Evolutionary conservation across 208 protist species (phyloP).

Genomic region (Acanthamoeba rhysodes): DNA sequence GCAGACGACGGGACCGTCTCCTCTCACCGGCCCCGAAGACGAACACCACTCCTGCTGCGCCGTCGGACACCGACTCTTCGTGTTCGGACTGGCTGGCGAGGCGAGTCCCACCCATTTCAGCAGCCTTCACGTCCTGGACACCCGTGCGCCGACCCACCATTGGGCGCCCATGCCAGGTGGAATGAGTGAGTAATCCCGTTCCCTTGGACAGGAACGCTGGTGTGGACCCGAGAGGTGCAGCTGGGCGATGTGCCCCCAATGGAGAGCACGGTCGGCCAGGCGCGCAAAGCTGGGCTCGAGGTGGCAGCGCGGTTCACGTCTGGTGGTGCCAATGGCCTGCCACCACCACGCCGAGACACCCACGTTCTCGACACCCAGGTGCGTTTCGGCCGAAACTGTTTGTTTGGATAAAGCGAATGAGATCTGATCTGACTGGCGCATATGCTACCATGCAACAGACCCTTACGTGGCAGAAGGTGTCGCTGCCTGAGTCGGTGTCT

Average conservation of each 20-base stretch:
- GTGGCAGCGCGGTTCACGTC: background rate
- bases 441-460: background rate
- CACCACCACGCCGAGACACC: background rate
- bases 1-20: background rate
- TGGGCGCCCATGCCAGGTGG: no score
- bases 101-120: background rate
- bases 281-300: no score
- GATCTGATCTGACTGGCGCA: background rate
- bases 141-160: background rate
- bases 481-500: background rate
- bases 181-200: no score
- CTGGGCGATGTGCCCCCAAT: background rate
- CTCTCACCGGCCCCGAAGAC: background rate
- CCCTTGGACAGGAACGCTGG: background rate
- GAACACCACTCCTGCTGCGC: background rate
- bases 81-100: background rate
- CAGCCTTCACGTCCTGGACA: background rate
- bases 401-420: no score
- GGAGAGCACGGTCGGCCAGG: background rate
- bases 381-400: no score
- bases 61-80: background rate
- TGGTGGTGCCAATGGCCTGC: background rate
- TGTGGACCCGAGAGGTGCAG: background rate
- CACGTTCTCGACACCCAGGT: background rate
- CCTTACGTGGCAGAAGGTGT: background rate